These are phyloP conservation scores for Paecilomyces niveus DNA, from an alignment of 2,329 filamentous ascomycete genomes.

Conservation along the genomic window DNA sequence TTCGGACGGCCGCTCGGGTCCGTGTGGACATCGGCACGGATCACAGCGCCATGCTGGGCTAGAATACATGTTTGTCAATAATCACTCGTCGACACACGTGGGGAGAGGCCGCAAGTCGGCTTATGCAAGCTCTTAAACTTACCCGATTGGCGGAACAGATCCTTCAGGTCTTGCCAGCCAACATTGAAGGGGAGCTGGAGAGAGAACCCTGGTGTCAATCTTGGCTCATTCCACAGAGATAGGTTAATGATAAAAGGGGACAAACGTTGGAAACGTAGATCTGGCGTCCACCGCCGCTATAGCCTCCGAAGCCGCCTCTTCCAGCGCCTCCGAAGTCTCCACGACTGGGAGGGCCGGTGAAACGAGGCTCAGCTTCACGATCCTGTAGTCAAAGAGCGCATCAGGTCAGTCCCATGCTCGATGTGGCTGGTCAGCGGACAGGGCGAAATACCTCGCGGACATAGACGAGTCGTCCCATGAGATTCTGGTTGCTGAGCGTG, in stretches of 20 bases:
- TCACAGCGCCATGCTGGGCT: conserved; percentile 63
- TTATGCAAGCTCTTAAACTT: conserved; percentile 39
- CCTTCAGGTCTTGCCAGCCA: conserved; percentile 98
- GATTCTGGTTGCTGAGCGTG: conserved; percentile 96
- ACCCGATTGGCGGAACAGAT: conserved; percentile 97
- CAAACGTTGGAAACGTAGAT: conserved; percentile 98
- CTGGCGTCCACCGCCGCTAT: conserved; percentile 59
- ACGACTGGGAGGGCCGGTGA: conserved; percentile 67
- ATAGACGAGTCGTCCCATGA: conserved; percentile 98
- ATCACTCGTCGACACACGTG: conserved; percentile 3
- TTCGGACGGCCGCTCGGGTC: conserved; percentile 90
- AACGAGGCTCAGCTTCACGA: conserved; percentile 94
- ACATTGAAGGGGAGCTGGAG: conserved; percentile 88
- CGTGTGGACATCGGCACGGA: conserved; percentile 90
- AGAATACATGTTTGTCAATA: conserved; percentile 24
- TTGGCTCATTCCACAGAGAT: conserved; percentile 11
- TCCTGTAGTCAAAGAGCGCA: conserved; percentile 53
- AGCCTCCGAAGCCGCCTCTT: conserved; percentile 47
- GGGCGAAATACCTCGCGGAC: conserved; percentile 72
- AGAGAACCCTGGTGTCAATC: conserved; percentile 29
- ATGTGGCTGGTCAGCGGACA: not conserved
- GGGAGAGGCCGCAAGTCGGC: conserved; percentile 9
- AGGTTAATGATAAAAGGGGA: conserved; percentile 35
- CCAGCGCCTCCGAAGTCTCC: conserved; percentile 53
- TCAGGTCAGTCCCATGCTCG: not conserved